A percentile compares a stretch with the other conserved stretches of the same genome.
These are phyloP conservation scores for Dendrocalamus latiflorus DNA, from an alignment of 202 grass and related monocot genomes.

Conservation along the genomic window DNA sequence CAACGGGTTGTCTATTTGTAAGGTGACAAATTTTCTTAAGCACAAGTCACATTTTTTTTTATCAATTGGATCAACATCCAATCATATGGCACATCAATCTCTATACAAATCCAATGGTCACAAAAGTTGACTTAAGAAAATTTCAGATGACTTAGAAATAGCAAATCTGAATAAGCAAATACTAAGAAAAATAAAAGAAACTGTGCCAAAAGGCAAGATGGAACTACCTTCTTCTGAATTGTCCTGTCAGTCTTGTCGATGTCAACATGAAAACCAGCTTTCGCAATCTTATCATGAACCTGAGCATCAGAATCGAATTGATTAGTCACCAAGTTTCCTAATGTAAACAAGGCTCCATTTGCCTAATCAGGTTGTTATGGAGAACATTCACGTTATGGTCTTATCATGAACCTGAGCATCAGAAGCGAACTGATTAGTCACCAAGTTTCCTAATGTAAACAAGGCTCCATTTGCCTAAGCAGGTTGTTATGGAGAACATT, in stretches of 20 bases:
- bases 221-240: conserved; percentile 92
- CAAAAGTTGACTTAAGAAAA: too few relatives aligned
- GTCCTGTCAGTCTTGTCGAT: conserved; percentile 80
- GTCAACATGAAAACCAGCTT: conserved; percentile 80
- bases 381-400: background rate
- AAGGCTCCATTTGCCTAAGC: background rate
- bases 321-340: background rate
- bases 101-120: too few relatives aligned
- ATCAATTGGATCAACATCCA: too few relatives aligned
- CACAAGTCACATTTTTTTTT: too few relatives aligned
- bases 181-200: background rate
- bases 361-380: background rate
- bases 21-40: too few relatives aligned
- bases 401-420: conserved; percentile 47
- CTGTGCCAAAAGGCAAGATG: background rate
- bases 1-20: too few relatives aligned
- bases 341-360: background rate
- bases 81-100: too few relatives aligned
- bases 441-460: background rate
- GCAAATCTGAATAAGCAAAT: background rate
- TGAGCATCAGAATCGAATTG: conserved; percentile 27
- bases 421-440: background rate
- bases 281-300: conserved; percentile 65
- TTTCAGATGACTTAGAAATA: too few relatives aligned
- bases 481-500: background rate